Base-by-base conservation (phyloP, 2,329 filamentous ascomycete genomes). In the Stagonosporopsis vannaccii region DNA sequence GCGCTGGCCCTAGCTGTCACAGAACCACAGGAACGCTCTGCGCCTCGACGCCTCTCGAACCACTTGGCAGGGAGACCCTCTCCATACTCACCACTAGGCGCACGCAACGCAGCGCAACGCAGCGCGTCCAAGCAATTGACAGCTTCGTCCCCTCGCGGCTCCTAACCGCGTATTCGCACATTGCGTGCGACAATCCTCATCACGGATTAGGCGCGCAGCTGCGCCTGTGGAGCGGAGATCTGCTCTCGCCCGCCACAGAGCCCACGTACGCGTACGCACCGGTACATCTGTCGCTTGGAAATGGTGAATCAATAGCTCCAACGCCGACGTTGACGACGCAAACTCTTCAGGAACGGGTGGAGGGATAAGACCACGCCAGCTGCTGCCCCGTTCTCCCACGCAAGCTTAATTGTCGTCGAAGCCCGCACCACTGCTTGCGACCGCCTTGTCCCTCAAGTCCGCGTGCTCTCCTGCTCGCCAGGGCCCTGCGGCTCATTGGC, bases 241-340 rank as follows among this genome's bases (percentile, higher is more conserved):
- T 51, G 28, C 35, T 28, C 19, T 26, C 28, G 48, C 47, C 41
- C 49, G 55, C 55, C 49, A 45, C 55, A 32, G 48, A 49, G 39
- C 44, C 44, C 49, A 45, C 40, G 49, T 58, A 58, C 55, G 55
- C 55, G 55, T 58, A 47, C 37, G 49, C 44, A 30, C 48, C 54
- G 25, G 36, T 49, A 26, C 33, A 42, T 9, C 39, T 35, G 45
- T 47, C 36, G 41, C 28, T 35, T 40, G 40, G 4, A 33, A 36
- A 49, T 44, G 41, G 32, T 47, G 42, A 52, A 52, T 49, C 55
- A 52, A 49, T 49, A 49, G 55, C 39, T 37, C 36, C 41, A 35
- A 23, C 47, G 37, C 52, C 53, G 30, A 30, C 20, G 22, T 35
- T 47, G 40, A 39, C 42, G 12, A 41, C 36, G 37, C 48, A 57